phyloP scores from a whole-genome alignment of 2,329 filamentous ascomycete genomes.

The Phialocephala sp. region DNA sequence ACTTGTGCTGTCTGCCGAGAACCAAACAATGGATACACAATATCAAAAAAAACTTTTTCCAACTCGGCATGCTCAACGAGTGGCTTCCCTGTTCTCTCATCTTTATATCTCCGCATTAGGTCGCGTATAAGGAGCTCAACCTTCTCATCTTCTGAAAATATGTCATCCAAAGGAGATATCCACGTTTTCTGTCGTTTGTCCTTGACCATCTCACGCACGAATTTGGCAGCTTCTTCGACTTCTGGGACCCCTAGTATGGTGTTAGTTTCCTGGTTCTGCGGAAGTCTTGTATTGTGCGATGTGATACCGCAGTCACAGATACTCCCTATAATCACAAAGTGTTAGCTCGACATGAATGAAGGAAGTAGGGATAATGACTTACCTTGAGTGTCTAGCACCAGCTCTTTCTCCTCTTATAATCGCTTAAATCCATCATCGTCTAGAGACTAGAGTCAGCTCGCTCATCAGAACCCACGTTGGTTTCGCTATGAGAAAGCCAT shows the following conservation, averaged over 20 bases:
- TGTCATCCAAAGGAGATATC: not conserved
- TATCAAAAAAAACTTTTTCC: slow-evolving; percentile 26
- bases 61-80: slow-evolving; percentile 19
- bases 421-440: slow-evolving; percentile 20
- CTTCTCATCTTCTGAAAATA: slow-evolving; percentile 21
- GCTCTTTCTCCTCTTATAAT: slow-evolving; percentile 16
- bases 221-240: slow-evolving; percentile 17
- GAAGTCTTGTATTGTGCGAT: not conserved
- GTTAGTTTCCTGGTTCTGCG: not conserved
- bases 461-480: slow-evolving; percentile 15
- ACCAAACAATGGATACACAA: slow-evolving; percentile 26
- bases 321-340: slow-evolving; percentile 20
- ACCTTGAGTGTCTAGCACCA: slow-evolving; percentile 22
- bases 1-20: not conserved
- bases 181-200: not conserved
- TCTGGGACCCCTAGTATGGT: slow-evolving; percentile 11
- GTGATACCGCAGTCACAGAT: slow-evolving; percentile 24
- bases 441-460: slow-evolving; percentile 15
- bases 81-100: slow-evolving; percentile 1
- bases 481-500: slow-evolving; percentile 18
- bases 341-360: slow-evolving; percentile 15
- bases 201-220: slow-evolving; percentile 5
- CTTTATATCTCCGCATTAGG: slow-evolving; percentile 11
- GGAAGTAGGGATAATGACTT: slow-evolving; percentile 7
- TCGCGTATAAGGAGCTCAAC: slow-evolving; percentile 24